A percentile compares a stretch with the other conserved stretches of the same genome.
Evolutionary conservation across 2,329 filamentous ascomycete species (phyloP).

Genomic region (Aspergillus calidoustus): DNA sequence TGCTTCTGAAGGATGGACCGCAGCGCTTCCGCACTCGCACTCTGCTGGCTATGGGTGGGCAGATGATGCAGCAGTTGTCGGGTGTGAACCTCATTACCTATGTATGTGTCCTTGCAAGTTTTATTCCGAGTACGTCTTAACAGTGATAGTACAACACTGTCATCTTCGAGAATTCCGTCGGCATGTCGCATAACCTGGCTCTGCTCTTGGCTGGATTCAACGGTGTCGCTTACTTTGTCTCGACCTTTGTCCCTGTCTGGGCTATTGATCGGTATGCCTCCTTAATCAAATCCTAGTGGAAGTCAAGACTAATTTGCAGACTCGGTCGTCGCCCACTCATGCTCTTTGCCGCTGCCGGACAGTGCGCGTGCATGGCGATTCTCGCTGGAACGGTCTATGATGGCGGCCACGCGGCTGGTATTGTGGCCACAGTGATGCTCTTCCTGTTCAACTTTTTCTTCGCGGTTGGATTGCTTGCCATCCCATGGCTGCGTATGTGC

Average conservation of each 20-base stretch:
- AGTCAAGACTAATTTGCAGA: conserved; percentile 18
- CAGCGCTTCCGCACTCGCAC: conserved; percentile 33
- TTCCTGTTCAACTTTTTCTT: conserved; percentile 62
- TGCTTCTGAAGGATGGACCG: conserved; percentile 30
- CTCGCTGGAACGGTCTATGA: conserved; percentile 51
- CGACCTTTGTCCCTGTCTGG: conserved; percentile 44
- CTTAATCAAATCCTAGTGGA: neutral
- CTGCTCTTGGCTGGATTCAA: conserved; percentile 45
- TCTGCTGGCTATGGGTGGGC: conserved; percentile 35
- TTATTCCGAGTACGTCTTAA: neutral
- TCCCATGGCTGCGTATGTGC: conserved; percentile 45
- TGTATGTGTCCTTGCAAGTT: conserved; percentile 9
- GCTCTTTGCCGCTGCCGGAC: conserved; percentile 60
- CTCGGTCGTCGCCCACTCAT: conserved; percentile 63
- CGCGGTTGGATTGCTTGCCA: conserved; percentile 52
- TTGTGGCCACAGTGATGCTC: conserved; percentile 54
- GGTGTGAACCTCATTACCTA: conserved; percentile 38
- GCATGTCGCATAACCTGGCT: conserved; percentile 45
- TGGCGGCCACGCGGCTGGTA: conserved; percentile 43
- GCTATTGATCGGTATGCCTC: conserved; percentile 39
- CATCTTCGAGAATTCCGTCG: conserved; percentile 53
- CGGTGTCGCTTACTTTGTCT: conserved; percentile 48
- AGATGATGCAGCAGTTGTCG: conserved; percentile 40
- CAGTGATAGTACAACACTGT: conserved; percentile 41
- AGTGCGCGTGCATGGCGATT: conserved; percentile 55